Percentiles rank a stretch among this genome's conserved stretches.
Evolutionary conservation across 768 basidiomycete species (phyloP).

Genomic region (Dioszegia crocea): DNA sequence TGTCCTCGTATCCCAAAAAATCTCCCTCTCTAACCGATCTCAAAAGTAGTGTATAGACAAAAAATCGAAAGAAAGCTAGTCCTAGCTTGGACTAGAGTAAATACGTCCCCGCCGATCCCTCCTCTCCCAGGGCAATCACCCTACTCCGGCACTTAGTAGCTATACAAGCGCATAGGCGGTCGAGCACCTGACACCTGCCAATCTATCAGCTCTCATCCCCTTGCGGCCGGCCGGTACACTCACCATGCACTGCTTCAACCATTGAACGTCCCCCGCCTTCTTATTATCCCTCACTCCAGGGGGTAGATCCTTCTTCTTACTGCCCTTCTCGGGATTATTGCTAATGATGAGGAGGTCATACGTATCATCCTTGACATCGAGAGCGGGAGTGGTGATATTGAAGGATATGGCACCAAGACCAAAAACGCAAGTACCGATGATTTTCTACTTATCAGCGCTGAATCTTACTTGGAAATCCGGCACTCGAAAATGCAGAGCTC

Average conservation of each 20-base stretch:
- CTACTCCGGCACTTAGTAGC: not conserved
- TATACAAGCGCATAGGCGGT: not conserved
- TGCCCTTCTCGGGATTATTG: constrained; percentile 12
- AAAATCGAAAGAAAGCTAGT: too few relatives aligned
- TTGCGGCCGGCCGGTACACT: constrained; percentile 8
- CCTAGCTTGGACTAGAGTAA: too few relatives aligned
- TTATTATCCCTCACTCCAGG: constrained; percentile 6
- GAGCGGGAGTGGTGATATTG: not conserved
- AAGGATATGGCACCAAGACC: constrained; percentile 72
- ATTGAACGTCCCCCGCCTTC: constrained; percentile 28
- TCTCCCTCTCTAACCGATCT: too few relatives aligned
- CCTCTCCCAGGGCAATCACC: too few relatives aligned
- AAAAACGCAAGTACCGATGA: constrained; percentile 63
- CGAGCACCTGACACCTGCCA: not conserved
- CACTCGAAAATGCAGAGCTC: too few relatives aligned
- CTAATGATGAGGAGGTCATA: constrained; percentile 25
- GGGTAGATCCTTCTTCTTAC: constrained; percentile 15
- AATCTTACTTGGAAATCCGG: not conserved
- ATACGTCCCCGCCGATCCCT: too few relatives aligned
- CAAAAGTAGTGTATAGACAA: too few relatives aligned
- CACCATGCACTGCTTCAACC: constrained; percentile 48
- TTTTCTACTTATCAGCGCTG: constrained; percentile 41
- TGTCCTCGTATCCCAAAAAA: too few relatives aligned
- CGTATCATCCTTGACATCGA: constrained; percentile 7
- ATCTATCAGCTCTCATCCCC: not conserved